Conservation (phyloP, 2,329 filamentous ascomycete species). For the Pseudogymnoascus sp. region DNA sequence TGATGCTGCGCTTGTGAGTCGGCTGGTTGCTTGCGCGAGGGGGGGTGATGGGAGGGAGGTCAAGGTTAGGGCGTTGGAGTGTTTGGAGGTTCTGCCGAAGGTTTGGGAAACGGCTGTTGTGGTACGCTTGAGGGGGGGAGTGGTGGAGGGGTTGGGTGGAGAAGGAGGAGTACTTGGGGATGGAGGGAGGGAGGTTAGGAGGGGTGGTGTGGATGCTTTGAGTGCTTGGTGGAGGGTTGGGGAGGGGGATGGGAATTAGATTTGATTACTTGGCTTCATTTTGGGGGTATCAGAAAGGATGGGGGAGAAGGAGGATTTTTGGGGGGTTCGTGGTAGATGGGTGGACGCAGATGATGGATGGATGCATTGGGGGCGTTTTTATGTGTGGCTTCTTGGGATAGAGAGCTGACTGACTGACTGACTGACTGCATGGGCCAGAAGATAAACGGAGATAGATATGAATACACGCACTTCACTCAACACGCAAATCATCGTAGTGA, state of each 20-base stretch:
- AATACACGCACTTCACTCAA: neutral
- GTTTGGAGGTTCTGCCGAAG: slow-evolving; percentile 20
- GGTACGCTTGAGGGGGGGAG: slow-evolving; percentile 16
- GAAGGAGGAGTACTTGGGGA: too few relatives aligned
- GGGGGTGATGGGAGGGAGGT: neutral
- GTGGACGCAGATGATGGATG: too few relatives aligned
- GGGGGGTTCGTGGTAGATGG: neutral
- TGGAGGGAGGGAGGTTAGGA: slow-evolving; percentile 20
- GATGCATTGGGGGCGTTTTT: neutral
- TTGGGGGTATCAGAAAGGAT: too few relatives aligned
- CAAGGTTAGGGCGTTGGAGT: slow-evolving; percentile 21
- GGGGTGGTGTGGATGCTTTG: slow-evolving; percentile 20
- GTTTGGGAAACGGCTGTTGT: slow-evolving; percentile 13
- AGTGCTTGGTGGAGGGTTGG: slow-evolving; percentile 22
- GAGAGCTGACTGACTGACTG: too few relatives aligned
- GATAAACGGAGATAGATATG: neutral
- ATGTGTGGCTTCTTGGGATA: neutral
- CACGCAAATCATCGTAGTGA: too few relatives aligned
- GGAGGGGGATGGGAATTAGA: neutral
- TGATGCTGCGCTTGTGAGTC: slow-evolving; percentile 23
- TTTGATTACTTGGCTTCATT: too few relatives aligned
- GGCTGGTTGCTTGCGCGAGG: slow-evolving; percentile 13
- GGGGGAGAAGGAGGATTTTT: too few relatives aligned
- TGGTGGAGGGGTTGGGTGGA: slow-evolving; percentile 22
- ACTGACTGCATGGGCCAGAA: neutral